A percentile compares a stretch with the other conserved stretches of the same genome.
These are phyloP conservation scores for Rhodosporidiobolus sp. DNA, from an alignment of 768 basidiomycete species.

Conservation along the genomic window DNA sequence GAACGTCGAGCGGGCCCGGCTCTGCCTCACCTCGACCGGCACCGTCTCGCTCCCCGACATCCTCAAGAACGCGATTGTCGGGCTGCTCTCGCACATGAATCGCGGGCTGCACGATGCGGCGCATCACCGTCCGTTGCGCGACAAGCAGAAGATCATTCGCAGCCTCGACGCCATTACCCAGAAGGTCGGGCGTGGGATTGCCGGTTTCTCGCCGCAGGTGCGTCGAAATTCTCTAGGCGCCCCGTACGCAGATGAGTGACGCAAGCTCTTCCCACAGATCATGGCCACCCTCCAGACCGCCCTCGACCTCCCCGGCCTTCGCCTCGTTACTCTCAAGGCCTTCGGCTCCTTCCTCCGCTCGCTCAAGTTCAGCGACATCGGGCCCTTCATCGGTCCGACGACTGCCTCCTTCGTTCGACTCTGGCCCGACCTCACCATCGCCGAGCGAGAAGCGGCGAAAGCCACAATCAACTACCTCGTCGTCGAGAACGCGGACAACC, in stretches of 20 bases:
- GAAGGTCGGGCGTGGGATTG: slow-evolving; percentile 67
- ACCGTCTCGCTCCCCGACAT: slow-evolving; percentile 55
- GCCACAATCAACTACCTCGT: slow-evolving; percentile 68
- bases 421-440: slow-evolving; percentile 65
- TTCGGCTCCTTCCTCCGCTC: slow-evolving; percentile 76
- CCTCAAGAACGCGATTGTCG: slow-evolving; percentile 73
- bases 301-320: slow-evolving; percentile 68
- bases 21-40: slow-evolving; percentile 11
- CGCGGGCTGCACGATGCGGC: slow-evolving; percentile 80
- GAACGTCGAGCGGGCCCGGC: slow-evolving; percentile 43
- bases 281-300: slow-evolving; percentile 94
- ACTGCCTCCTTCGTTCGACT: slow-evolving; percentile 75
- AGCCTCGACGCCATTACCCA: slow-evolving; percentile 71
- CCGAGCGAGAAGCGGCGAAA: slow-evolving; percentile 58
- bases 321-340: slow-evolving; percentile 70
- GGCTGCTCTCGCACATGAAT: slow-evolving; percentile 77
- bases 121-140: slow-evolving; percentile 65
- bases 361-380: slow-evolving; percentile 65
- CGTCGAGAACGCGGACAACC: slow-evolving; percentile 58
- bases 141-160: slow-evolving; percentile 74
- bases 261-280: slow-evolving; percentile 60
- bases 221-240: slow-evolving; percentile 38
- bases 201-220: slow-evolving; percentile 82
- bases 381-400: slow-evolving; percentile 79
- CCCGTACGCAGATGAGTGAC: no score